Percentiles rank a stretch among this genome's conserved stretches.
Conservation (phyloP, 371 early-diverging fungal genomes). For the Actinomortierella wolfii region DNA sequence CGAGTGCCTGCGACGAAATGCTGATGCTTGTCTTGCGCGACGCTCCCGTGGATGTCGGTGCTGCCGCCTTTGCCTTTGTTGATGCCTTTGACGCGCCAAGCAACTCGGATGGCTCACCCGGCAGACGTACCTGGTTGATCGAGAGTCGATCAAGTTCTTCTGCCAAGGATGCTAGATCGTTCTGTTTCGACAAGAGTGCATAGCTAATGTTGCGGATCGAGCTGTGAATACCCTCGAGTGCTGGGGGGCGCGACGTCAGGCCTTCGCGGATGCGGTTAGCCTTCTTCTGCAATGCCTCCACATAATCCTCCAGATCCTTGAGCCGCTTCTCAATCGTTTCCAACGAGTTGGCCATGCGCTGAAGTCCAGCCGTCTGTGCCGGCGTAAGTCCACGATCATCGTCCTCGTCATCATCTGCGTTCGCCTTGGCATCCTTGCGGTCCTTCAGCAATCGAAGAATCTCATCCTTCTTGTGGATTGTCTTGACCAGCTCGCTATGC, state of each 20-base stretch:
- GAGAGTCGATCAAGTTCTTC: constrained; percentile 22
- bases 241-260: constrained; percentile 11
- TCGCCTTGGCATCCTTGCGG: constrained; percentile 23
- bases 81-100: too few relatives aligned
- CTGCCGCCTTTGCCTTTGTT: too few relatives aligned
- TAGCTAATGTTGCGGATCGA: constrained; percentile 37
- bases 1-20: too few relatives aligned
- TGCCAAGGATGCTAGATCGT: constrained; percentile 25
- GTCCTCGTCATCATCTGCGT: constrained; percentile 16
- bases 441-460: constrained; percentile 23
- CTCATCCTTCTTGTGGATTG: constrained; percentile 26
- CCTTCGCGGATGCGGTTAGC: constrained; percentile 28
- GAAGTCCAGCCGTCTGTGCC: constrained; percentile 19
- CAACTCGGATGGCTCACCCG: too few relatives aligned
- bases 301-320: constrained; percentile 27
- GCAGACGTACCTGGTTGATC: constrained; percentile 1
- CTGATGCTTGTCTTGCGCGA: too few relatives aligned
- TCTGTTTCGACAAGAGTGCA: constrained; percentile 26
- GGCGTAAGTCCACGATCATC: constrained; percentile 22
- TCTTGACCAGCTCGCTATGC: too few relatives aligned
- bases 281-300: constrained; percentile 18
- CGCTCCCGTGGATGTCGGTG: too few relatives aligned
- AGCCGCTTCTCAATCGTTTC: constrained; percentile 29
- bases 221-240: constrained; percentile 35
- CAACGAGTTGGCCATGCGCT: constrained; percentile 22